These are phyloP conservation scores for Amylostereum chailletii DNA, from an alignment of 1,284 basidiomycete genomes.

Conservation along the genomic window DNA sequence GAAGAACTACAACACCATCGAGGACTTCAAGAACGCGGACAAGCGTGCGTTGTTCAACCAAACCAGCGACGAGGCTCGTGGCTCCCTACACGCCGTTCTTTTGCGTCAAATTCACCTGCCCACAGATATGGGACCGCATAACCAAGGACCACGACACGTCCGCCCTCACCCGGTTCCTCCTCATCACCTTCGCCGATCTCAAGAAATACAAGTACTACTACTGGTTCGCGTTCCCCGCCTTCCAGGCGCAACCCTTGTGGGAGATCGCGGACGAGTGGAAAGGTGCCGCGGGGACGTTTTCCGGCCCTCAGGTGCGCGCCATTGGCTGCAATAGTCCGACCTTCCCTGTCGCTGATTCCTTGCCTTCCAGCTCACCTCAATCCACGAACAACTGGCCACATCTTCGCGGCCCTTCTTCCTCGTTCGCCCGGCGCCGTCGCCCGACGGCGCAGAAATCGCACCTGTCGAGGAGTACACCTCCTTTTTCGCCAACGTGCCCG, in stretches of 20 bases:
- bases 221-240: constrained; percentile 96
- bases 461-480: constrained; percentile 46
- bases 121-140: constrained; percentile 61
- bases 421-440: constrained; percentile 27
- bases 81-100: constrained; percentile 44
- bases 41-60: constrained; percentile 79
- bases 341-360: not conserved
- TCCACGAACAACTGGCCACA: constrained; percentile 38
- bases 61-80: constrained; percentile 19
- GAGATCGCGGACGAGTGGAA: constrained; percentile 58
- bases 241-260: constrained; percentile 84
- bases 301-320: constrained; percentile 26
- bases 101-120: not conserved
- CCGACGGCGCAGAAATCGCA: constrained; percentile 30
- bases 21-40: constrained; percentile 88
- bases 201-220: constrained; percentile 98
- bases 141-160: constrained; percentile 38
- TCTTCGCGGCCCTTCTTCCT: constrained; percentile 51
- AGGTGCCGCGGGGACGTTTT: constrained; percentile 30
- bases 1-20: constrained; percentile 95
- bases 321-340: too few relatives aligned
- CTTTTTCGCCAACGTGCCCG: constrained; percentile 39
- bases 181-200: constrained; percentile 92
- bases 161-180: constrained; percentile 69
- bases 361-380: constrained; percentile 33